Percentiles rank a stretch among this genome's conserved stretches.
phyloP scores from a whole-genome alignment of 495 filamentous ascomycete genomes.

The Xylaria flabelliformis region DNA sequence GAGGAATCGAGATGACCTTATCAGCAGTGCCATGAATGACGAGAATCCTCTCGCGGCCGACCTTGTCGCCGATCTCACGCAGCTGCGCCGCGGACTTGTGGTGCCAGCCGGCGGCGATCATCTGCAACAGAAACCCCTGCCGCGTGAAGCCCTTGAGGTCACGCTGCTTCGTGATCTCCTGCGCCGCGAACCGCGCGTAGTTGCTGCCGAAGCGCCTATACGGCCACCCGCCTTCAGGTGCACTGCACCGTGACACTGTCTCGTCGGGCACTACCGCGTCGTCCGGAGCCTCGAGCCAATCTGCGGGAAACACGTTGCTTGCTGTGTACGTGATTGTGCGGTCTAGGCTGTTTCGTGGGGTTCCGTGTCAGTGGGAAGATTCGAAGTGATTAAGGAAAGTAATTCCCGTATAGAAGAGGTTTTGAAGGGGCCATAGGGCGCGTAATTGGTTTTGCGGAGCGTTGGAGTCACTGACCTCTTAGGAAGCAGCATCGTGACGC shows the following conservation, averaged over 20 bases:
- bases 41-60: slow-evolving; percentile 75
- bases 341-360: slow-evolving; percentile 42
- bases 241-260: slow-evolving; percentile 35
- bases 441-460: not conserved
- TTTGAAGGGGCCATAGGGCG: no score
- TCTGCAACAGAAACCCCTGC: slow-evolving; percentile 75
- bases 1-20: slow-evolving; percentile 73
- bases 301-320: slow-evolving; percentile 62
- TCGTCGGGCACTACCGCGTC: slow-evolving; percentile 51
- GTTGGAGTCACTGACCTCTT: slow-evolving; percentile 44
- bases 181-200: slow-evolving; percentile 78
- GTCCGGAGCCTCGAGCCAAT: slow-evolving; percentile 69
- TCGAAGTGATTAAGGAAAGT: not conserved
- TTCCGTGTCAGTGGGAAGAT: not conserved
- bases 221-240: slow-evolving; percentile 29
- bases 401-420: no score
- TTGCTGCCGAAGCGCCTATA: slow-evolving; percentile 70
- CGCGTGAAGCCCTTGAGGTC: slow-evolving; percentile 61
- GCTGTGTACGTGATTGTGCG: slow-evolving; percentile 52
- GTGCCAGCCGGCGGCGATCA: slow-evolving; percentile 81
- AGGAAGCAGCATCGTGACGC: slow-evolving; percentile 73
- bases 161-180: slow-evolving; percentile 71
- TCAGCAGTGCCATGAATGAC: slow-evolving; percentile 77
- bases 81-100: slow-evolving; percentile 71
- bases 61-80: slow-evolving; percentile 62